Percentiles rank a stretch among this genome's conserved stretches.
Conservation (phyloP, 768 basidiomycete genomes). For the Russula emetica region DNA sequence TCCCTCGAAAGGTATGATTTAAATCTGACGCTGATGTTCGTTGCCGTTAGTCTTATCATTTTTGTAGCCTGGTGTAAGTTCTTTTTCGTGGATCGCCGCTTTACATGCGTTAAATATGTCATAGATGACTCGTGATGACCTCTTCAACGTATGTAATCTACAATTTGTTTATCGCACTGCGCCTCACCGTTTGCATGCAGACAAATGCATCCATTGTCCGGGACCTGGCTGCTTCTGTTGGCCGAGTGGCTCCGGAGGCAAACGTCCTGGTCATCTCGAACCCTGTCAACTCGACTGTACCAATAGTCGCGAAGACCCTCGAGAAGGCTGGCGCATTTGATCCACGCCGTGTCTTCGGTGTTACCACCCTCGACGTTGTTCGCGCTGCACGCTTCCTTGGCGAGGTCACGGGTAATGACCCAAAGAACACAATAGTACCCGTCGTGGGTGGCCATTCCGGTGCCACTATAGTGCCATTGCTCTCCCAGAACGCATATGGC, state of each 20-base stretch:
- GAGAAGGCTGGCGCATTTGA: constrained; percentile 91
- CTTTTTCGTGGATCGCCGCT: constrained; percentile 16
- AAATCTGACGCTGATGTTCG: neutral
- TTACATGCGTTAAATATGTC: constrained; percentile 31
- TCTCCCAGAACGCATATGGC: constrained; percentile 74
- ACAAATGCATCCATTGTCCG: constrained; percentile 98
- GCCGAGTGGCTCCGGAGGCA: constrained; percentile 84
- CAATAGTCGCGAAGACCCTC: constrained; percentile 90
- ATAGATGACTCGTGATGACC: constrained; percentile 94
- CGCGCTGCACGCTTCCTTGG: constrained; percentile 89
- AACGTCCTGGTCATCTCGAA: constrained; percentile 96
- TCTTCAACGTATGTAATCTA: constrained; percentile 75
- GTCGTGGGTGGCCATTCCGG: constrained; percentile 97
- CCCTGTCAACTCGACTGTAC: constrained; percentile 97
- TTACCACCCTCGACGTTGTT: constrained; percentile 98
- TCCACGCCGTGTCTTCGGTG: constrained; percentile 86
- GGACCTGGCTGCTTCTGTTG: constrained; percentile 86
- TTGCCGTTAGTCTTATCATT: constrained; percentile 32
- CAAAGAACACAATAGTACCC: constrained; percentile 65
- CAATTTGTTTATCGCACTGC: neutral
- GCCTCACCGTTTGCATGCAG: constrained; percentile 38
- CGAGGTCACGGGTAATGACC: constrained; percentile 59
- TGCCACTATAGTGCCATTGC: constrained; percentile 93
- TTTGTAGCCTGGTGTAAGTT: constrained; percentile 75
- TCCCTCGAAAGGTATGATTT: constrained; percentile 83